phyloP scores from a whole-genome alignment of 106 monocot genomes.

The Dendrobium nobile region DNA sequence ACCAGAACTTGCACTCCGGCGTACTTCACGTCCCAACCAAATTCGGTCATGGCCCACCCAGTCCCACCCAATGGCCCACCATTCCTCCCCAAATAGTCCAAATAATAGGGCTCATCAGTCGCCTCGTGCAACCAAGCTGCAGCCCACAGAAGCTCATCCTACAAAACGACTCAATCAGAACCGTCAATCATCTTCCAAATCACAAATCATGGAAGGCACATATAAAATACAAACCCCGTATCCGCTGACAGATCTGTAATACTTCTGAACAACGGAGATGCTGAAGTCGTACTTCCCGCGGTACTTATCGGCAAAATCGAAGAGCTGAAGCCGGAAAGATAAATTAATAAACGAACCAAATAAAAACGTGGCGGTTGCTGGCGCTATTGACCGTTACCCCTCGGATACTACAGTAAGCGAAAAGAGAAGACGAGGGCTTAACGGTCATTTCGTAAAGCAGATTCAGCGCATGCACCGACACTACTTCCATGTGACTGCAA shows the following conservation, averaged over 20 bases:
- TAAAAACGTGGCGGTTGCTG: background rate
- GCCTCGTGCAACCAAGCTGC: slow-evolving; percentile 86
- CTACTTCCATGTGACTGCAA: background rate
- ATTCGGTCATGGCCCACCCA: slow-evolving; percentile 82
- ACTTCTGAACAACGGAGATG: slow-evolving; percentile 77
- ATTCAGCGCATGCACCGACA: background rate
- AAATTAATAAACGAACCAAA: background rate
- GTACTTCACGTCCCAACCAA: slow-evolving; percentile 98
- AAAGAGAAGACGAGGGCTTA: background rate
- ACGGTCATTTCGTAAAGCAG: background rate
- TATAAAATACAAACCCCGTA: slow-evolving; percentile 44
- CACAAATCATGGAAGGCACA: background rate
- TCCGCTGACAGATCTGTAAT: slow-evolving; percentile 85
- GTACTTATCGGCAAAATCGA: slow-evolving; percentile 91
- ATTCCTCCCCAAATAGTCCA: slow-evolving; percentile 70
- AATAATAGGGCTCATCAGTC: slow-evolving; percentile 55
- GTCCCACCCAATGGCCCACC: slow-evolving; percentile 73
- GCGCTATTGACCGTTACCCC: background rate
- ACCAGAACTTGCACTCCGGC: slow-evolving; percentile 82
- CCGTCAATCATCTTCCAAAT: background rate
- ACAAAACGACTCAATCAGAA: background rate
- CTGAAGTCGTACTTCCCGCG: slow-evolving; percentile 93
- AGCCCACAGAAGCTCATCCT: slow-evolving; percentile 89
- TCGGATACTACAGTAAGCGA: background rate
- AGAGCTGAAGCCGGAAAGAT: slow-evolving; percentile 40